Base-by-base conservation (phyloP, 495 filamentous ascomycete species). In the Penicillium alfredii region DNA sequence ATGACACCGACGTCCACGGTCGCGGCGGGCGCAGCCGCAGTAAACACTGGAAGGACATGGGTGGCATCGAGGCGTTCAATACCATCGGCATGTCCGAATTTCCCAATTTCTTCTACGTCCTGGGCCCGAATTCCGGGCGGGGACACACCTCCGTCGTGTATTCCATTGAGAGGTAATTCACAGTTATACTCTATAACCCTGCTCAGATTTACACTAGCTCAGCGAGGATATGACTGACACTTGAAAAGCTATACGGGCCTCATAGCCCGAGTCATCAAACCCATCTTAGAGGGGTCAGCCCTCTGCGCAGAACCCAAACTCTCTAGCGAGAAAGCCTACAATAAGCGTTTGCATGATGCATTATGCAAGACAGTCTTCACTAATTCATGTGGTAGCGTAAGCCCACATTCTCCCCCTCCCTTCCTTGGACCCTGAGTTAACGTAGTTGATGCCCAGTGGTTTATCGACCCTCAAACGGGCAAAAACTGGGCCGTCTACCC, bases 161-260 rank as follows among this genome's bases (percentile, higher is more conserved):
- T 69, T 67, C 64, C 10, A 61, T 74, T 32, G 63, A 76, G n/a
- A 55, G 55, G 40, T 84, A 70, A n/a, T n/a, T n/a, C n/a, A n/a
- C n/a, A n/a, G n/a, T n/a, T n/a, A n/a, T n/a, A n/a, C n/a, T n/a
- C n/a, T n/a, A n/a, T n/a, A n/a, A n/a, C n/a, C n/a, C n/a, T n/a
- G n/a, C n/a, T n/a, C n/a, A n/a, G n/a, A n/a, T n/a, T n/a, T n/a
- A n/a, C n/a, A n/a, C n/a, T n/a, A n/a, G n/a, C n/a, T n/a, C n/a
- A n/a, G n/a, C n/a, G n/a, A n/a, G n/a, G n/a, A n/a, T n/a, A n/a
- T n/a, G n/a, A n/a, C n/a, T n/a, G n/a, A n/a, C n/a, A n/a, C n/a
- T n/a, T n/a, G n/a, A n/a, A n/a, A n/a, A 49, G 46, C 27, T 37
- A 41, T 18, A 18, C 38, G 6, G 22, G 41, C 18, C 33, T 49